Base-by-base conservation (phyloP, 2,329 filamentous ascomycete species). In the Neofusicoccum cordaticola region DNA sequence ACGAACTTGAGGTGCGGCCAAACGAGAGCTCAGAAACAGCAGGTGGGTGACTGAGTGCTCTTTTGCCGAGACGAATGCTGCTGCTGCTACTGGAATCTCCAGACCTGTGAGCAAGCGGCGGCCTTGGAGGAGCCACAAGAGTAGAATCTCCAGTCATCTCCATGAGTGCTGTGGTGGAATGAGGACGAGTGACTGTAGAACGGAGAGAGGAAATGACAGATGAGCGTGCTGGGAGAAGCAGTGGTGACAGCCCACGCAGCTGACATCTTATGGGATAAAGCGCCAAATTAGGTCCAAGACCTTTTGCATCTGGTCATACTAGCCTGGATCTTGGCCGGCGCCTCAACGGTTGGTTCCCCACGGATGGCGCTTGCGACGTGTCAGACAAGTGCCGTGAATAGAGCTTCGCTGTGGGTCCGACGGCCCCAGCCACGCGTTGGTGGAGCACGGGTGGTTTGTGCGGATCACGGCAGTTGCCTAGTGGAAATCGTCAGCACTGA, bases 21-120 rank as follows among this genome's bases (percentile, higher is more conserved):
- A 19, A 41, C n/a, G 51, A 53, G 35, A 53, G 51, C 34, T 53
- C 51, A 19, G 51, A 53, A 19, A 53, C 51, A 53, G 51, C 51
- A 22, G 51, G 51, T 12, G 51, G 51, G 35, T 53, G 51, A 12
- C 51, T 53, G 51, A 53, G 51, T 6, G 51, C 51, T 53, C 51
- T 39, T 53, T 53, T 53, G 11, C 51, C 51, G 31, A 53, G 51
- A 41, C 51, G 51, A 22, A 53, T 39, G 35, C 51, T 53, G 51
- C 51, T 53, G 9, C 51, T 53, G 34, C 51, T 53, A 22, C 51
- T 53, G 35, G 34, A 39, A 27, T 53, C 35, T 22, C 51, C 51
- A 41, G 51, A 53, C 34, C 51, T 53, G n/a, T 53, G 51, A 41
- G 34, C 15, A 11, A 53, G 50, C 34, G 35, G 51, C 51, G 35